Base-by-base conservation (phyloP, 306 rosid species). In the Lotus japonicus region DNA sequence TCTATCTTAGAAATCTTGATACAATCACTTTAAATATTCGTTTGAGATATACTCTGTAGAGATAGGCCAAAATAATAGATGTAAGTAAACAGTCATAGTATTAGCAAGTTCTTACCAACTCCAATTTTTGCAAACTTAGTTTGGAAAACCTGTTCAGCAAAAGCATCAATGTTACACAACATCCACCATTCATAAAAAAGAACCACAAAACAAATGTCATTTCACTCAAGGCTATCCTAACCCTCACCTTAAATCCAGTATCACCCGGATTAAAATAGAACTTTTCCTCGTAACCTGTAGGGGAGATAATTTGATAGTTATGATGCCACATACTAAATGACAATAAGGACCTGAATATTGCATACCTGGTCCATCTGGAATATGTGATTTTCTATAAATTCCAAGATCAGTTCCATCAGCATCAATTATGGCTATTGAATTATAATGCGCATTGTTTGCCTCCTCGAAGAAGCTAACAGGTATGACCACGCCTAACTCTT, bases 401-500 rank as follows among this genome's bases (percentile, higher is more conserved):
- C 99, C 97, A 76, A 94, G 96, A 81, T 94, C 99, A 71, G 86
- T 57, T 51, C 99, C 99, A 77, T 94, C 97, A 68, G 96, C 97
- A 84, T 90, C 95, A 63, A 94, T 76, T 52, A 94, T 82, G 71
- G 94, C 96, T 56, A 94, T 62, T 68, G 99, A 85, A 72, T 90
- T 94, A 72, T 94, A 94, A 75, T 85, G 97, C 12, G 95, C 99
- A 85, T 94, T 94, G 77, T 94, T 94, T 70, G 96, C 96, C 82
- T 94, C 99, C 80, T 94, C 99, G 76, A 85, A 94, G 82, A 94
- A 88, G 77, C 98, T 94, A 64, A 90, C 96, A 9, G 98, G 98
- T 68, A 90, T 83, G 68, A 94, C 98, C 44, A 86, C 90, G 44
- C 81, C 84, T 7, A 90, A 87, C 82, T 88, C 97, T 82, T 88